Percentiles rank a stretch among this genome's conserved stretches.
Conservation (phyloP, 805 yeast species). For the Peterozyma xylosa region DNA sequence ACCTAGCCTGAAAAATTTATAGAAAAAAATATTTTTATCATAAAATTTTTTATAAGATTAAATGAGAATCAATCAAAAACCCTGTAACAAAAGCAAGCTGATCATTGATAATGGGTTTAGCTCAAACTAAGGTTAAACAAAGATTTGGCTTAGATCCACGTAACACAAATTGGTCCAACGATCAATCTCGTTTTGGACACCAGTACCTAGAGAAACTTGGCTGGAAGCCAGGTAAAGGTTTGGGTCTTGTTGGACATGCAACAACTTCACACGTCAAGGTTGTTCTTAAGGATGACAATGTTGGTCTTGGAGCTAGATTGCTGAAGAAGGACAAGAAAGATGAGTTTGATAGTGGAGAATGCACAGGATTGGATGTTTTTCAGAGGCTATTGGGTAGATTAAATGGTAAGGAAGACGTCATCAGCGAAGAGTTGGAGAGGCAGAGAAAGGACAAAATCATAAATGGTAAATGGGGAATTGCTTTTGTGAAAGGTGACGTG, state of each 20-base stretch:
- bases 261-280: slow-evolving; percentile 81
- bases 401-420: slow-evolving; percentile 74
- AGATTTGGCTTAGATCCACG: slow-evolving; percentile 90
- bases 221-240: slow-evolving; percentile 88
- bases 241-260: slow-evolving; percentile 65
- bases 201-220: slow-evolving; percentile 76
- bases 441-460: slow-evolving; percentile 62
- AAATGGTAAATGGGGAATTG: slow-evolving; percentile 85
- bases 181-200: slow-evolving; percentile 79
- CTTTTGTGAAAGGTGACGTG: slow-evolving; percentile 80
- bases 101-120: slow-evolving; percentile 60
- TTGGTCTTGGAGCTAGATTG: slow-evolving; percentile 85
- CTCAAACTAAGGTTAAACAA: slow-evolving; percentile 73
- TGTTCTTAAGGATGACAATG: slow-evolving; percentile 68
- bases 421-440: slow-evolving; percentile 57
- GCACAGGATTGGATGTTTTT: slow-evolving; percentile 88
- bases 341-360: slow-evolving; percentile 72
- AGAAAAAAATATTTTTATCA: slow-evolving; percentile 1
- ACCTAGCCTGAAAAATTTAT: not conserved
- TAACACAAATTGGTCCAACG: slow-evolving; percentile 91
- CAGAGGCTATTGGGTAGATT: slow-evolving; percentile 84
- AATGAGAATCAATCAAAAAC: no score
- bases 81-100: not conserved
- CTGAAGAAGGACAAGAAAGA: slow-evolving; percentile 43
- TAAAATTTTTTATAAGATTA: not conserved